A percentile compares a stretch with the other conserved stretches of the same genome.
phyloP scores from a whole-genome alignment of 1,139 yeast genomes.

The Blastobotrys elegans region DNA sequence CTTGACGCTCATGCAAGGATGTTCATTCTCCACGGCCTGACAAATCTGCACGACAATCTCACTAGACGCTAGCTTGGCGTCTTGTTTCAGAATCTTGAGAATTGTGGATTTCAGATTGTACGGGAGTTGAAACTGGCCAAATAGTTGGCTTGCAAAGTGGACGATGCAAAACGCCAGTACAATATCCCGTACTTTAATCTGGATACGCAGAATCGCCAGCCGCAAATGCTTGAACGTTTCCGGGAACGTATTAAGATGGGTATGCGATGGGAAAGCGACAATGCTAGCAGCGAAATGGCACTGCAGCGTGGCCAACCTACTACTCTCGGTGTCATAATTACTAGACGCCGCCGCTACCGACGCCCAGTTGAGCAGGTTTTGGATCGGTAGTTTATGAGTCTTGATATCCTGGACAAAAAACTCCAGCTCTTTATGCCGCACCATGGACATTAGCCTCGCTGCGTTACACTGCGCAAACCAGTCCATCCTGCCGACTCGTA shows the following conservation, averaged over 20 bases:
- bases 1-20: constrained; percentile 20
- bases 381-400: constrained; percentile 16
- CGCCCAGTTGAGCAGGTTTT: constrained; percentile 21
- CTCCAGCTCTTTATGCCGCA: constrained; percentile 19
- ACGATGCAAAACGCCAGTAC: constrained; percentile 23
- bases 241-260: constrained; percentile 18
- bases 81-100: constrained; percentile 15
- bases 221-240: constrained; percentile 24
- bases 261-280: constrained; percentile 18
- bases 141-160: constrained; percentile 19
- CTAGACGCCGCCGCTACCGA: too few relatives aligned
- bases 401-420: constrained; percentile 22
- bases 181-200: constrained; percentile 22
- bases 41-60: constrained; percentile 17
- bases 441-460: constrained; percentile 6
- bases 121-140: constrained; percentile 11
- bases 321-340: background rate
- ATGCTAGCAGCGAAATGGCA: constrained; percentile 6
- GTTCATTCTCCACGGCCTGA: constrained; percentile 18
- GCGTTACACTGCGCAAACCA: constrained; percentile 11
- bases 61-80: constrained; percentile 10
- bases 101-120: constrained; percentile 22
- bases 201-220: constrained; percentile 21
- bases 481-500: constrained; percentile 19
- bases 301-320: background rate